A percentile compares a stretch with the other conserved stretches of the same genome.
Conservation (phyloP, 164 flowering plant species). For the Sextonia rubra region DNA sequence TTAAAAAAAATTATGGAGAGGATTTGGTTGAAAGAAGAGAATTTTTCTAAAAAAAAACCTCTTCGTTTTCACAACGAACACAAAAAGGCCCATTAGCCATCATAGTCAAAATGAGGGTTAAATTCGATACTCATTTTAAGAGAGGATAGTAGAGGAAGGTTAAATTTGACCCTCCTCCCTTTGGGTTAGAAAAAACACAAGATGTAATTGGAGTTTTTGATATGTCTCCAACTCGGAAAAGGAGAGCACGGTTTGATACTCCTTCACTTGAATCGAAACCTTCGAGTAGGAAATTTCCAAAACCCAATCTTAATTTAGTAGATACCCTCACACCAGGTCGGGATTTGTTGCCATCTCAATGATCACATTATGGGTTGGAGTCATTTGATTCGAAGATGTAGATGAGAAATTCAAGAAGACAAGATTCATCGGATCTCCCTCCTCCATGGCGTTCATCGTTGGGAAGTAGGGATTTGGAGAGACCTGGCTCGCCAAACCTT, state of each 20-base stretch:
- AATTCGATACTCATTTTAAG: too few relatives aligned
- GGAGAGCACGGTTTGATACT: conserved; percentile 12
- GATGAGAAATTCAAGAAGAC: conserved; percentile 18
- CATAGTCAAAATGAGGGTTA: too few relatives aligned
- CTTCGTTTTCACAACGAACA: too few relatives aligned
- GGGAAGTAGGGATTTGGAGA: conserved; percentile 23
- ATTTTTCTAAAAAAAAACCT: too few relatives aligned
- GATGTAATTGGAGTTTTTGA: conserved; percentile 18
- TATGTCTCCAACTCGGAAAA: conserved; percentile 31
- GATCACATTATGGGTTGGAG: neutral
- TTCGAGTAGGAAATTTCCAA: too few relatives aligned
- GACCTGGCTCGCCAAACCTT: conserved; percentile 6
- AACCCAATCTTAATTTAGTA: neutral
- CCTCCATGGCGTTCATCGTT: conserved; percentile 14
- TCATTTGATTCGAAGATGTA: conserved; percentile 7
- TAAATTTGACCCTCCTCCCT: too few relatives aligned
- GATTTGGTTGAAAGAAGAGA: too few relatives aligned
- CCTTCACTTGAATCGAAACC: conserved; percentile 19
- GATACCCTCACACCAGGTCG: neutral
- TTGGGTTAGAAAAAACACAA: too few relatives aligned
- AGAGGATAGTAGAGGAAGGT: too few relatives aligned
- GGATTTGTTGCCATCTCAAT: conserved; percentile 24
- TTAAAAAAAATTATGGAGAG: too few relatives aligned
- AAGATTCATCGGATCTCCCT: conserved; percentile 22
- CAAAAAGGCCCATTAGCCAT: too few relatives aligned